Evolutionary conservation across 768 basidiomycete genomes (phyloP), one percentile per base, ranked within the genome.

Genomic region (Phlebiopsis flavidoalba): DNA sequence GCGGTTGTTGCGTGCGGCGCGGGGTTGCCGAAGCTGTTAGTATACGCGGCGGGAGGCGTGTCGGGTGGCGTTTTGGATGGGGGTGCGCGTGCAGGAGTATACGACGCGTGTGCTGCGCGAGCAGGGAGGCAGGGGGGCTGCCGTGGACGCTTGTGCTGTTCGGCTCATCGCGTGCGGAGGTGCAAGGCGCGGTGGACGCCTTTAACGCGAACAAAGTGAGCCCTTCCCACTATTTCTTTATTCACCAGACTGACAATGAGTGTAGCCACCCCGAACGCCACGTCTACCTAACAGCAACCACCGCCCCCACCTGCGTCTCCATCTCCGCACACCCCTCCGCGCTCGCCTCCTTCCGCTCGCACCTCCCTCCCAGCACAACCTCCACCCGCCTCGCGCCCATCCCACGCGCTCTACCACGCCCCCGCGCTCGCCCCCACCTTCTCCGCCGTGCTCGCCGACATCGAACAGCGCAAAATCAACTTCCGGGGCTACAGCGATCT

Each of bases 91-190:
- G 15, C 61, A 65, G 40, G 31, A 49, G n/a, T 63, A 49, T 45
- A 50, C 53, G 2, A 1, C 8, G 15, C 11, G 35, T 11, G 55
- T 43, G 15, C 19, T 53, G 10, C 14, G 7, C 19, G 45, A 7
- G 2, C 8, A 1, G 3, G 12, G 12, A 14, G 2, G 35, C 11
- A 5, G 35, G 6, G 24, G 26, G 7, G 14, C 22, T 26, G 14
- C 43, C 61, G 5, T 67, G 66, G 66, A 61, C 60, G 36, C 54
- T 67, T 12, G 63, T 67, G 7, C n/a, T 53, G 21, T 61, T 67
- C 26, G 63, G 66, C 31, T 35, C 63, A 4, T 49, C 59, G 1
- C 49, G 61, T 5, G n/a, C n/a, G n/a, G 63, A 67, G 24, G 43
- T 63, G 8, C 53, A 53, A 21, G 22, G 21, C 1, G 61, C 66